Evolutionary conservation across 2,329 filamentous ascomycete genomes (phyloP), one percentile per base, ranked within the genome.

Genomic region (Calycina marina): DNA sequence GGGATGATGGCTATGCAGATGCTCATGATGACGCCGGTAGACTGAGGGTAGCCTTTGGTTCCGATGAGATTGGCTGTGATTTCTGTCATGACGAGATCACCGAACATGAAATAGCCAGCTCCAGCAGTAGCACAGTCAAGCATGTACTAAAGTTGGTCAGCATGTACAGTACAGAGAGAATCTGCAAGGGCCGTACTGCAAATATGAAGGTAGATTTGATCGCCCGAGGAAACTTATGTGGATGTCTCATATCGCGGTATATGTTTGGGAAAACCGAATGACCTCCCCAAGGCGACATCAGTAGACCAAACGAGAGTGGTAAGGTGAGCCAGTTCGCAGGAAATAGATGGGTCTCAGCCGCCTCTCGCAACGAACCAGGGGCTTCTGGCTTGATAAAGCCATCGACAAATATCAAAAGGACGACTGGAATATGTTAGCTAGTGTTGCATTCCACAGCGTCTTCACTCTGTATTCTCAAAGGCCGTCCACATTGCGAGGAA

Each of bases 41-140:
- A 65, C 9, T 69, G 60, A 1, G 88, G 83, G 51, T 93, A 94
- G 33, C 77, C 77, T 4, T 66, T 56, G 1, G 73, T 78, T 32
- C 68, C 63, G 42, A 96, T 70, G 38, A 98, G 77, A 57, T 93
- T 96, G 48, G 79, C 78, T 0, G 90, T 94, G 52, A 96, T 77
- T 54, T 92, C 84, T 41, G 93, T 86, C 35, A 68, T 69, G 33
- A 93, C 82, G n/a, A 62, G 67, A 44, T 93, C 81, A 39, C 88
- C 88, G 54, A 94, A 98, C 88, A 98, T 96, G 42, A 94, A 66
- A 36, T 90, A 69, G 24, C 90, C 88, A 8, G 81, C 71, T 27
- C 90, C 69, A 15, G 84, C 86, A 51, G 93, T 85, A 28, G 74
- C 69, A 15, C 77, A 66, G 53, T 96, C 88, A 9, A 96, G 67